Percentiles rank a stretch among this genome's conserved stretches.
Evolutionary conservation across 805 yeast genomes (phyloP).

Genomic region (Isabelozyma heimii): DNA sequence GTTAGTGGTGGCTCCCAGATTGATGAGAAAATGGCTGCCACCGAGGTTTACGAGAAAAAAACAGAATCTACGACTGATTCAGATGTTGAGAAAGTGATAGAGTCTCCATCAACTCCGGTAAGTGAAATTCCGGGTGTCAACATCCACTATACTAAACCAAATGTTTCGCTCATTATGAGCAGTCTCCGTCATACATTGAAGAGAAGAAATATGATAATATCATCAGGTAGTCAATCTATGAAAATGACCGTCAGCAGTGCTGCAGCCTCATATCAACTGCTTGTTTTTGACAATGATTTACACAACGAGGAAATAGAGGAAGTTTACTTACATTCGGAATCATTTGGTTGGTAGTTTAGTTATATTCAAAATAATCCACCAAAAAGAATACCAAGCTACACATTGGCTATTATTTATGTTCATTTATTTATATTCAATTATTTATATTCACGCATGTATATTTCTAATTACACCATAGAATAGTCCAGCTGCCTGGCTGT

Average conservation of each 20-base stretch:
- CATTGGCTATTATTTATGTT: too few relatives aligned
- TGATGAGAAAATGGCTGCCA: conserved; percentile 1
- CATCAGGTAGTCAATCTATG: conserved; percentile 45
- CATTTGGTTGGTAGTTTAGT: conserved; percentile 41
- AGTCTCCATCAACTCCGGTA: background rate
- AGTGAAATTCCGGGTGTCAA: conserved; percentile 3
- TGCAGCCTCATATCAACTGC: conserved; percentile 39
- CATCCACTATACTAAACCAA: conserved; percentile 19
- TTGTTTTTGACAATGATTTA: conserved; percentile 27
- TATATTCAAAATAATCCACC: background rate
- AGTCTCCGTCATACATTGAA: conserved; percentile 11
- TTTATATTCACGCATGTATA: background rate
- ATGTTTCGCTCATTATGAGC: conserved; percentile 12
- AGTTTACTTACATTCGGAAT: conserved; percentile 49
- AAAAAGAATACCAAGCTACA: too few relatives aligned
- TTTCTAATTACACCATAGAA: background rate
- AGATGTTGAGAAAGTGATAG: background rate
- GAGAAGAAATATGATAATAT: conserved; percentile 38
- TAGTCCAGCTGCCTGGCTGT: background rate
- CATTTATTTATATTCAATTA: background rate
- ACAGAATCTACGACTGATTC: background rate
- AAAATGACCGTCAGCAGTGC: conserved; percentile 37
- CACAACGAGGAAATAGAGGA: conserved; percentile 32
- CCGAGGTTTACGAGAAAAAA: background rate
- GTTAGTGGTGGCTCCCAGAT: conserved; percentile 9